phyloP scores from a whole-genome alignment of 148 eudicot species.

The Silene latifolia region DNA sequence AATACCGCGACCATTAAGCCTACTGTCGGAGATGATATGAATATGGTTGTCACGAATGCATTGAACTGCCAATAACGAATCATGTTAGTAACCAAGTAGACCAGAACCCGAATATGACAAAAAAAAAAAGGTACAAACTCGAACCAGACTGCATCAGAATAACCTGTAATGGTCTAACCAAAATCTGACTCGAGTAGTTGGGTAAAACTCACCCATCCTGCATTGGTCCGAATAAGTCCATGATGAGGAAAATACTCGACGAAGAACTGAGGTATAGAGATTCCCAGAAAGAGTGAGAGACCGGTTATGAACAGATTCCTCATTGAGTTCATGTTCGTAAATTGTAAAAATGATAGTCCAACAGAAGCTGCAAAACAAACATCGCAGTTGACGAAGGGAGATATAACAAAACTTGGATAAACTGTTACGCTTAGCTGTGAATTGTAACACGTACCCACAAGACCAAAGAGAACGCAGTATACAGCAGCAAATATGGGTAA shows the following conservation, averaged over 20 bases:
- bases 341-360: conserved; percentile 94
- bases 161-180: too few species aligned
- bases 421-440: too few species aligned
- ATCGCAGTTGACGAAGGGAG: neutral
- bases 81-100: neutral
- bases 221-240: conserved; percentile 90
- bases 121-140: too few species aligned
- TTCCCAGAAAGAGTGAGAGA: conserved; percentile 89
- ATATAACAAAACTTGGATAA: too few species aligned
- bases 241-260: conserved; percentile 51
- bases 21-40: conserved; percentile 84
- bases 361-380: conserved; percentile 70
- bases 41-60: conserved; percentile 82
- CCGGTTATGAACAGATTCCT: conserved; percentile 92
- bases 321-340: conserved; percentile 99
- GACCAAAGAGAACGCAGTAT: conserved; percentile 86
- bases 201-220: conserved; percentile 78
- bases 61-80: conserved; percentile 63
- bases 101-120: neutral
- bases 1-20: conserved; percentile 82
- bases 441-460: conserved; percentile 94
- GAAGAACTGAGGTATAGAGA: conserved; percentile 89
- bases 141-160: too few species aligned
- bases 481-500: conserved; percentile 84
- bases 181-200: too few species aligned